Conservation (phyloP, 2,329 filamentous ascomycete species). For the Didymella segeticola region DNA sequence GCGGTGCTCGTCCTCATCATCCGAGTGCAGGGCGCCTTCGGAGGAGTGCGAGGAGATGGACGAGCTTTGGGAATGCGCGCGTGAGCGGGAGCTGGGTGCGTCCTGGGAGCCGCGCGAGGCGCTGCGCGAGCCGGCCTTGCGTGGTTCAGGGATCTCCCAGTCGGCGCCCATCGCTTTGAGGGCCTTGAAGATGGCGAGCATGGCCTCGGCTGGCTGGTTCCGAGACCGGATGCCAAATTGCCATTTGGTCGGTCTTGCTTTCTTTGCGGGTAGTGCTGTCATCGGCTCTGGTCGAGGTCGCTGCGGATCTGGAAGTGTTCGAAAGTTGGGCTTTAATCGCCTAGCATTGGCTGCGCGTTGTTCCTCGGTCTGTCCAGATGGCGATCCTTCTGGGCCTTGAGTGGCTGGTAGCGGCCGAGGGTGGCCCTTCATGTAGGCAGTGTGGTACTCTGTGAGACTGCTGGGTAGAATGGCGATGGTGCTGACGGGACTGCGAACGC, state of each 20-base stretch:
- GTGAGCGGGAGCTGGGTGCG: conserved; percentile 44
- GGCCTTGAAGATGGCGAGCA: conserved; percentile 94
- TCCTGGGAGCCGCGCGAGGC: conserved; percentile 34
- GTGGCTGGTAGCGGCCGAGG: conserved; percentile 41
- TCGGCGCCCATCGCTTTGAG: conserved; percentile 85
- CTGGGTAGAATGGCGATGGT: conserved; percentile 92
- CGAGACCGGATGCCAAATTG: conserved; percentile 96
- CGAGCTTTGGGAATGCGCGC: conserved; percentile 39
- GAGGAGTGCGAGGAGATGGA: conserved; percentile 44
- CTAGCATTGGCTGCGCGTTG: conserved; percentile 83
- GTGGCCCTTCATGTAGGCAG: conserved; percentile 81
- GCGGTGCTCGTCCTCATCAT: conserved; percentile 25
- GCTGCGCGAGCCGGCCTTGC: conserved; percentile 47
- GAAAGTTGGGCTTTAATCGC: conserved; percentile 83
- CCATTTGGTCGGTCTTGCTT: conserved; percentile 85
- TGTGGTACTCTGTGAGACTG: conserved; percentile 88
- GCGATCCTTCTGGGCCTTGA: conserved; percentile 46
- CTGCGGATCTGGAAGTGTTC: conserved; percentile 67
- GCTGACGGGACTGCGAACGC: conserved; percentile 60
- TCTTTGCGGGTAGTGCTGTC: conserved; percentile 68
- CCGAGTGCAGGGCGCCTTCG: conserved; percentile 24
- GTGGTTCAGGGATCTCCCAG: conserved; percentile 69
- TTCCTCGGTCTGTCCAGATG: conserved; percentile 53
- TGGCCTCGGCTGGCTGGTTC: conserved; percentile 91
- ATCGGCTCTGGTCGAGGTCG: conserved; percentile 61